phyloP scores from a whole-genome alignment of 164 flowering plant species.

The Cinnamomum micranthum region DNA sequence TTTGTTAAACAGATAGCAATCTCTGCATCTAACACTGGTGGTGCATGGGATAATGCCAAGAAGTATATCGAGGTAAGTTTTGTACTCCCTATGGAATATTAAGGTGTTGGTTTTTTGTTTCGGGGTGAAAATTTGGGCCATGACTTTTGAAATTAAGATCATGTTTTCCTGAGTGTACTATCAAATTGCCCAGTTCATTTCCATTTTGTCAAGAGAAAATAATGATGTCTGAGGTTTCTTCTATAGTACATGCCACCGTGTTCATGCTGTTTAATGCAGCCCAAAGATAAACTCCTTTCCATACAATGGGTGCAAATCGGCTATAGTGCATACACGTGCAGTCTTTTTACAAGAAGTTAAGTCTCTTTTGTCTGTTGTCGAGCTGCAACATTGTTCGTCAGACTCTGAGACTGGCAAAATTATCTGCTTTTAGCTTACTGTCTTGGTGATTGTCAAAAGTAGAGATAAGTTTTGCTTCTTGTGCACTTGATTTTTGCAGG shows the following conservation, averaged over 20 bases:
- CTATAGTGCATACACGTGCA: no score
- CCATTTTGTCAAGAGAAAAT: neutral
- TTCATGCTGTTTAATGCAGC: no score
- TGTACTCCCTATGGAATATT: neutral
- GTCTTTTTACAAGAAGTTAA: no score
- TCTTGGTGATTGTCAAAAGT: neutral
- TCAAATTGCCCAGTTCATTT: neutral
- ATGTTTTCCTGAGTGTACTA: neutral
- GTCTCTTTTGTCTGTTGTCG: neutral
- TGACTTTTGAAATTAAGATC: neutral
- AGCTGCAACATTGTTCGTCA: neutral
- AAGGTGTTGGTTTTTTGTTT: neutral
- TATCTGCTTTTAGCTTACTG: neutral
- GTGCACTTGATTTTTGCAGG: neutral
- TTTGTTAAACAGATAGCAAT: conserved; percentile 49
- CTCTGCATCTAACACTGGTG: conserved; percentile 83
- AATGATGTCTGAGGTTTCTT: no score
- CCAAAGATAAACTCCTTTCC: no score
- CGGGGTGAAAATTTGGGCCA: neutral
- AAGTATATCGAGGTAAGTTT: conserved; percentile 69
- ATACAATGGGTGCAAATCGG: no score
- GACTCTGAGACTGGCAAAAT: neutral
- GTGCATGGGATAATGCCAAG: conserved; percentile 94
- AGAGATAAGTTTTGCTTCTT: neutral
- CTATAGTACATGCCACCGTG: no score